Base-by-base conservation (phyloP, 2,329 filamentous ascomycete genomes). In the Neonectria magnoliae region DNA sequence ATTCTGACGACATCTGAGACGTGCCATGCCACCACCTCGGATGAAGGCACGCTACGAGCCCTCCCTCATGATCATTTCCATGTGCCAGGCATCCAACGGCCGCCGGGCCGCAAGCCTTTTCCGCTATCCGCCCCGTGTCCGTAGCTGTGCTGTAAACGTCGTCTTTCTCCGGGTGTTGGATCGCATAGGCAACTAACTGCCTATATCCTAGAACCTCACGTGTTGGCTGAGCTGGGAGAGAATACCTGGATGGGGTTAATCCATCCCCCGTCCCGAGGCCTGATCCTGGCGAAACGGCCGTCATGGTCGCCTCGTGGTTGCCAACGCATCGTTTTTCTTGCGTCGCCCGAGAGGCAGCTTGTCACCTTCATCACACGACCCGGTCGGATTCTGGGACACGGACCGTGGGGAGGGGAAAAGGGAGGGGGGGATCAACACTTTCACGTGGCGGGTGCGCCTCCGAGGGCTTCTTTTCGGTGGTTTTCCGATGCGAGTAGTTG, bases 71-170 rank as follows among this genome's bases (percentile, higher is more conserved):
- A 57, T 57, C 60, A 53, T 42, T 31, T 47, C 54, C 60, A 57
- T 62, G 54, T 62, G 60, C 44, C 60, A 62, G 54, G 47, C 51
- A 54, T 54, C 47, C 53, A 53, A 47, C 60, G 60, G 60, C 31
- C 42, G 9, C 27, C 60, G 60, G 60, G 29, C 60, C 60, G 60
- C 41, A 31, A 33, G 31, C 29, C 20, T 42, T 20, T 48, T 18
- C 51, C 54, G 54, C 42, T 5, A 41, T 8, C 36, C 36, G 16
- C 38, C 38, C 38, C 38, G 2, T 36, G 13, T 14, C 14, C 6
- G 25, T 6, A 25, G 60, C 60, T 48, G 60, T 31, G 48, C 48
- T 62, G 60, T 33, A 36, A 38, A 16, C 48, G 6, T 51, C 41
- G 48, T 13, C 48, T 58, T 53, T 53, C 48, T 54, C 60, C 54